Conservation (phyloP, 2,329 filamentous ascomycete genomes). For the Epichloe scottii region DNA sequence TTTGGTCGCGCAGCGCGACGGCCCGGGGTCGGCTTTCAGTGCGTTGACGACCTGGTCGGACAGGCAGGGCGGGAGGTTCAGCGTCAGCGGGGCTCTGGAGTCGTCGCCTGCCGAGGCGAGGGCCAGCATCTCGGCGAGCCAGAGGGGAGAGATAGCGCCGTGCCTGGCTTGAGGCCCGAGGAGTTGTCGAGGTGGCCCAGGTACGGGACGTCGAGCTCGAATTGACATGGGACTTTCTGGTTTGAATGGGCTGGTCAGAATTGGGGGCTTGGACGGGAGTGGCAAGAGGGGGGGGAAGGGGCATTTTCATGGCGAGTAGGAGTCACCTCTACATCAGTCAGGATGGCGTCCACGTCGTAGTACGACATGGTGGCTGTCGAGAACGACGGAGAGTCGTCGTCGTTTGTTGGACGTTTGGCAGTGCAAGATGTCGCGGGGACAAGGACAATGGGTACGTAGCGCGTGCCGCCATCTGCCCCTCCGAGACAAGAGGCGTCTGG, state of each 20-base stretch:
- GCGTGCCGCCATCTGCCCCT: neutral
- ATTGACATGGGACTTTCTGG: constrained; percentile 90
- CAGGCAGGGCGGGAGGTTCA: constrained; percentile 71
- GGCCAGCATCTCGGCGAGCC: constrained; percentile 89
- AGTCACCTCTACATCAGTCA: constrained; percentile 67
- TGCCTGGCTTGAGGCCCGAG: constrained; percentile 63
- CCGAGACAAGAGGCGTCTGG: neutral
- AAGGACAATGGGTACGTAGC: neutral
- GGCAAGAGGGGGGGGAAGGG: too few species aligned
- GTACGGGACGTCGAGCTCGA: constrained; percentile 77
- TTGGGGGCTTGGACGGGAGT: too few species aligned
- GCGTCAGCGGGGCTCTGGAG: constrained; percentile 52
- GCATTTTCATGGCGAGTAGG: too few species aligned
- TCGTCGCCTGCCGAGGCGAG: constrained; percentile 43
- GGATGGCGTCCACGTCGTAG: constrained; percentile 74
- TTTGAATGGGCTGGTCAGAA: neutral
- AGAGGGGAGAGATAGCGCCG: constrained; percentile 71
- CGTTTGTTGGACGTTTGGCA: neutral
- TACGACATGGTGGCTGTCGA: constrained; percentile 45
- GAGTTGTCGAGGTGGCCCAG: constrained; percentile 86
- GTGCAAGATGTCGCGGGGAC: neutral
- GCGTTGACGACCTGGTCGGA: constrained; percentile 75
- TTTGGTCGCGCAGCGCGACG: constrained; percentile 72
- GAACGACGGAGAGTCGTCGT: neutral
- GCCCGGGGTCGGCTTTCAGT: constrained; percentile 81